These are phyloP conservation scores for Brachypodium distachyon DNA, from an alignment of 202 grass and related monocot species.

Conservation along the genomic window DNA sequence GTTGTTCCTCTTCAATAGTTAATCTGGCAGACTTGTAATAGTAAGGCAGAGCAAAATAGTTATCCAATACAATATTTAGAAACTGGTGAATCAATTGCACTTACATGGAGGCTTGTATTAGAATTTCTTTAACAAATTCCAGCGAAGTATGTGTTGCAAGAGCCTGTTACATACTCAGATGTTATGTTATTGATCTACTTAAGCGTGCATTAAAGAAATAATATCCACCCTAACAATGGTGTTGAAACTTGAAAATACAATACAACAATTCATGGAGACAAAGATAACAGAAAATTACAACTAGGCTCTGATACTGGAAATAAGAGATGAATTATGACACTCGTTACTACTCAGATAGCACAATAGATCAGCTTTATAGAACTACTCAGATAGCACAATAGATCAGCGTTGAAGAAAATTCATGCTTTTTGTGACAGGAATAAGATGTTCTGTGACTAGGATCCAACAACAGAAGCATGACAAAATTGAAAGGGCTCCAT, in stretches of 20 bases:
- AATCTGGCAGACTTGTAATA: conserved; percentile 42
- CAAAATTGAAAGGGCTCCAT: background rate
- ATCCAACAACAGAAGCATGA: background rate
- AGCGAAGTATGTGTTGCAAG: conserved; percentile 41
- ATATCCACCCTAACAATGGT: background rate
- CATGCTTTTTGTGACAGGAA: background rate
- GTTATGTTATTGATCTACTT: conserved; percentile 19
- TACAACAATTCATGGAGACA: background rate
- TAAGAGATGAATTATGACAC: background rate
- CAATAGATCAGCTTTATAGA: no score
- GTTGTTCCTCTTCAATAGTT: conserved; percentile 59
- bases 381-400: background rate
- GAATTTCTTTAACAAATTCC: conserved; percentile 45
- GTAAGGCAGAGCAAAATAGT: conserved; percentile 23
- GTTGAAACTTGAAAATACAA: background rate
- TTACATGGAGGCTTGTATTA: conserved; percentile 71
- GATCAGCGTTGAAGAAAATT: background rate
- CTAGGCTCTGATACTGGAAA: background rate
- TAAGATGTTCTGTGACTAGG: background rate
- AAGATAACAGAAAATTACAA: background rate
- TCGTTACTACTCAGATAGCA: background rate
- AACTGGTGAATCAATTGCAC: conserved; percentile 6
- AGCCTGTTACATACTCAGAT: conserved; percentile 39
- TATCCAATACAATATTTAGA: background rate
- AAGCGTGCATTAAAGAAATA: conserved; percentile 21